Evolutionary conservation across 768 basidiomycete species (phyloP).

Genomic region (Cystofilobasidium capitatum): DNA sequence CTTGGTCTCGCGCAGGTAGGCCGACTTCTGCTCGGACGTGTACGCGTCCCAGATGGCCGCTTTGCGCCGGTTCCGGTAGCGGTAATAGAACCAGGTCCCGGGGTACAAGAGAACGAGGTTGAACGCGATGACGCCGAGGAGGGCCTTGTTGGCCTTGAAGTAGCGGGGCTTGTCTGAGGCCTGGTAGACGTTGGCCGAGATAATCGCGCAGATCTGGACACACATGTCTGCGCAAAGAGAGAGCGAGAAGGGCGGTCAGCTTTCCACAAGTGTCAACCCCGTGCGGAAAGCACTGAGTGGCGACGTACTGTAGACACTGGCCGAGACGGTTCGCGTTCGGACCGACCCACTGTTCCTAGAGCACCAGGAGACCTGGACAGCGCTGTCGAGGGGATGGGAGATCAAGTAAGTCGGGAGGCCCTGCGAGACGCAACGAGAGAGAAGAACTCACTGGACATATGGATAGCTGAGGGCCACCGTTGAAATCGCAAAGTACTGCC

Average conservation of each 20-base stretch:
- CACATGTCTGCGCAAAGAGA: too few species aligned
- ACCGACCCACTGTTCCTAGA: conserved; percentile 52
- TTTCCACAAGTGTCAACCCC: too few species aligned
- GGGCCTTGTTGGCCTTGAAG: conserved; percentile 51
- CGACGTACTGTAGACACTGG: conserved; percentile 28
- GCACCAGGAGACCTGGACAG: neutral
- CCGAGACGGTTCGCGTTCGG: conserved; percentile 46
- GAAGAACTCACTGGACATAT: conserved; percentile 30
- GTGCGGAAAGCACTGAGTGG: too few species aligned
- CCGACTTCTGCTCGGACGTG: conserved; percentile 48
- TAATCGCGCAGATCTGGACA: conserved; percentile 39
- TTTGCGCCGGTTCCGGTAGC: conserved; percentile 45
- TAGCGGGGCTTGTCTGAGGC: conserved; percentile 41
- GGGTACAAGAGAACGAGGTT: conserved; percentile 49
- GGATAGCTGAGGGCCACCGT: conserved; percentile 37
- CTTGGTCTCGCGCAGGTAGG: conserved; percentile 55
- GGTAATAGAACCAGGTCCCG: conserved; percentile 51
- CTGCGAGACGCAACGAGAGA: neutral
- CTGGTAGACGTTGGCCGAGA: conserved; percentile 45
- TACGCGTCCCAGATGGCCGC: conserved; percentile 49
- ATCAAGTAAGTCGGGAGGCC: neutral
- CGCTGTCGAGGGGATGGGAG: too few species aligned
- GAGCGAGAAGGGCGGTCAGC: too few species aligned
- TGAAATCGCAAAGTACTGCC: conserved; percentile 37
- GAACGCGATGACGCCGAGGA: conserved; percentile 50